Conservation (phyloP, 208 protist genomes). For the Phytomonas sp. region DNA sequence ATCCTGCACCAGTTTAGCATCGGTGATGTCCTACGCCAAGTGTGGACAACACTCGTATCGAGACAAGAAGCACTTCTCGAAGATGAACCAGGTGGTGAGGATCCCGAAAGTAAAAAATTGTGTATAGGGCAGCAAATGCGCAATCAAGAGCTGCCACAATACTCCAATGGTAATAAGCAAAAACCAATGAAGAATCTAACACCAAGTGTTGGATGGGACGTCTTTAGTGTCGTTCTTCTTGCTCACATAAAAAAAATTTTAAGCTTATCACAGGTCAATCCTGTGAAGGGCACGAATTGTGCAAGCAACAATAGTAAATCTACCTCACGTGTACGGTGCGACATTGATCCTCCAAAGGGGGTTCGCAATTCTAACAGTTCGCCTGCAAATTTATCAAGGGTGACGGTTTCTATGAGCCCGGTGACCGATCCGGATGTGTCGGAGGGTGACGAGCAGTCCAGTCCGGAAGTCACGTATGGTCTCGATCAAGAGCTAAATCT, state of each 20-base stretch:
- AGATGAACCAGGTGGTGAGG: neutral
- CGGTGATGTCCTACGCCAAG: neutral
- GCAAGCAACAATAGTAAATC: neutral
- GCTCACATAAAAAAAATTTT: neutral
- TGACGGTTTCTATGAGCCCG: neutral
- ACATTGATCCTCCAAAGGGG: neutral
- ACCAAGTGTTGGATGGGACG: neutral
- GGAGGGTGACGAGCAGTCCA: neutral
- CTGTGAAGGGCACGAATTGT: neutral
- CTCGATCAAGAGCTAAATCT: neutral
- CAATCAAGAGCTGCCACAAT: neutral
- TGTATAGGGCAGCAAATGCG: neutral
- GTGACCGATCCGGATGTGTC: neutral
- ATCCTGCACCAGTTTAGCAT: neutral
- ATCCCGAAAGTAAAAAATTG: neutral
- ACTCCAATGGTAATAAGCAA: neutral
- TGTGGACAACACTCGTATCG: constrained; percentile 3
- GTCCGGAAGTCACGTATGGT: neutral
- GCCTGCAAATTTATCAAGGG: neutral
- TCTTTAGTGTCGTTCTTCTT: neutral
- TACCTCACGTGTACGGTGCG: neutral
- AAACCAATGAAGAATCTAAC: neutral
- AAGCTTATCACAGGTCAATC: neutral
- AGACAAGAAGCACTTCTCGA: neutral
- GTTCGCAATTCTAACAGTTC: neutral